Percentiles rank a stretch among this genome's conserved stretches.
Evolutionary conservation across 371 early-diverging fungal genomes (phyloP).

Genomic region (Umbelopsis sp.): DNA sequence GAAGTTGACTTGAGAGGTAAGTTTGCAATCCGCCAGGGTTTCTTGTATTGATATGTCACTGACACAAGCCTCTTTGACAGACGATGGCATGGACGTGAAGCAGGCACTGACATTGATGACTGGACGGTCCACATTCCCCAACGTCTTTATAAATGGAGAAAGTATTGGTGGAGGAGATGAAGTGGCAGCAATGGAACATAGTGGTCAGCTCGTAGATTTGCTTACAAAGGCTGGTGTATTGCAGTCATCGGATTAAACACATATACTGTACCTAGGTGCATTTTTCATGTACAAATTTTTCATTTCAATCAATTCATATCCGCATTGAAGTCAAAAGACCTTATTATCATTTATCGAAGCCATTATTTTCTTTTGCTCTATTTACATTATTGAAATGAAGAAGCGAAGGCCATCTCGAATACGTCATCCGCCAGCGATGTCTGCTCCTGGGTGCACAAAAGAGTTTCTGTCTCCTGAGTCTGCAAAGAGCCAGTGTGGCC

Average conservation of each 20-base stretch:
- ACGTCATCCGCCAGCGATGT: neutral
- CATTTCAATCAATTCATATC: neutral
- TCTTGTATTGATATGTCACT: neutral
- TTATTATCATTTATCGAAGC: neutral
- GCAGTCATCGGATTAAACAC: neutral
- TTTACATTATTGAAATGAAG: too few relatives aligned
- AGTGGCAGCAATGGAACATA: slow-evolving; percentile 30
- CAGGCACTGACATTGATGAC: slow-evolving; percentile 30
- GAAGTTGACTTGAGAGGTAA: slow-evolving; percentile 39
- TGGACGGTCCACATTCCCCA: slow-evolving; percentile 39
- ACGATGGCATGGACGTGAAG: slow-evolving; percentile 36
- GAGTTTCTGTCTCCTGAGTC: too few relatives aligned
- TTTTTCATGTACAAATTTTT: slow-evolving; percentile 1
- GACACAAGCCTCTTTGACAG: slow-evolving; percentile 16
- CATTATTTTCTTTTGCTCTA: too few relatives aligned
- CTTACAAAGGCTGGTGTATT: slow-evolving; percentile 1
- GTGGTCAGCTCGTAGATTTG: slow-evolving; percentile 25
- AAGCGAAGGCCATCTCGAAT: neutral
- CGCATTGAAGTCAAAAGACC: neutral
- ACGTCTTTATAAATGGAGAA: slow-evolving; percentile 35
- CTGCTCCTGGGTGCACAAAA: too few relatives aligned
- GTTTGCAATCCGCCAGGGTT: neutral
- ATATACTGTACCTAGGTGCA: neutral
- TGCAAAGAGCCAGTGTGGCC: neutral
- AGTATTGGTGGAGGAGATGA: slow-evolving; percentile 39